Percentiles rank a stretch among this genome's conserved stretches.
Evolutionary conservation across 148 eudicot genomes (phyloP).

Genomic region (Suaeda aralocaspica): DNA sequence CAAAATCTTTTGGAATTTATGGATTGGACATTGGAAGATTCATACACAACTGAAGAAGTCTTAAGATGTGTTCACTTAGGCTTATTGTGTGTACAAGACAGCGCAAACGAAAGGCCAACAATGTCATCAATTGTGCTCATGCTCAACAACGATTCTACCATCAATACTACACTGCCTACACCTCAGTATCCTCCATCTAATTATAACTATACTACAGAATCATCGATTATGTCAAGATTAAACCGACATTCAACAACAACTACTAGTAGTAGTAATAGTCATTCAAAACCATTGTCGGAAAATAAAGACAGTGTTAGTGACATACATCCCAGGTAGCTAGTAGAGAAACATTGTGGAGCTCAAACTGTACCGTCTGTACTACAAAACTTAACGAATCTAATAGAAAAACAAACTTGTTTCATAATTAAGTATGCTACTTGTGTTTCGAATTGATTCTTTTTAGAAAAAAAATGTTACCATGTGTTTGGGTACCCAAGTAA

Average conservation of each 20-base stretch:
- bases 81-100: slow-evolving; percentile 24
- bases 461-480: too few relatives aligned
- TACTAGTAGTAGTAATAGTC: background rate
- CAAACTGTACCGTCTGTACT: too few relatives aligned
- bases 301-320: background rate
- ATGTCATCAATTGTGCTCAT: slow-evolving; percentile 19
- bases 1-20: slow-evolving; percentile 22
- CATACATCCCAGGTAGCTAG: background rate
- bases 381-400: too few relatives aligned
- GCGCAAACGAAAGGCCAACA: slow-evolving; percentile 18
- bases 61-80: slow-evolving; percentile 27
- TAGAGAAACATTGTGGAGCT: too few relatives aligned
- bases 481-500: too few relatives aligned
- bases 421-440: too few relatives aligned
- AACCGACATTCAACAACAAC: too few relatives aligned
- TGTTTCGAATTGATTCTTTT: too few relatives aligned
- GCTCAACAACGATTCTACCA: slow-evolving; percentile 6
- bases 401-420: too few relatives aligned
- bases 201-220: background rate
- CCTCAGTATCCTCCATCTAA: slow-evolving; percentile 14
- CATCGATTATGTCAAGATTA: too few relatives aligned
- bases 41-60: slow-evolving; percentile 24
- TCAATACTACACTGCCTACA: background rate
- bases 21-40: slow-evolving; percentile 26
- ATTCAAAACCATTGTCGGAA: background rate